A percentile compares a stretch with the other conserved stretches of the same genome.
Evolutionary conservation across 495 filamentous ascomycete species (phyloP).

Genomic region (Talaromyces adpressus): DNA sequence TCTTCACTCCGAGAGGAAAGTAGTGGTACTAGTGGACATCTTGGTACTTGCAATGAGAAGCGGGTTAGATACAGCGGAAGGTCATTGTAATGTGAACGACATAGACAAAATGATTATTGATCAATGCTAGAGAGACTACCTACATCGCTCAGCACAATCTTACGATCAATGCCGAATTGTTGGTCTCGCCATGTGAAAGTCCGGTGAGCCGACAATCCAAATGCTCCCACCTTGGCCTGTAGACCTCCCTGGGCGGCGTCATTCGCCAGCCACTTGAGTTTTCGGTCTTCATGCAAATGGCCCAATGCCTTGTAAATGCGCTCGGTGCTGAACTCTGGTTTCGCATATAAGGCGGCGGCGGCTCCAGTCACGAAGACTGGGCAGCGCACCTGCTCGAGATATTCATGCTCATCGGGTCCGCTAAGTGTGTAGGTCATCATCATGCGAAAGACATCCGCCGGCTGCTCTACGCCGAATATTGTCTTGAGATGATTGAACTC

Average conservation of each 20-base stretch:
- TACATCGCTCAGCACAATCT: no score
- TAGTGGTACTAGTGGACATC: no score
- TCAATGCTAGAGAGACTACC: no score
- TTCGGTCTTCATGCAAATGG: slow-evolving; percentile 9
- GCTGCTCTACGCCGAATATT: background rate
- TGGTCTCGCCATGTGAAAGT: slow-evolving; percentile 16
- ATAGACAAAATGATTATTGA: no score
- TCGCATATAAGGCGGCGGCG: slow-evolving; percentile 10
- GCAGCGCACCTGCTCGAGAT: slow-evolving; percentile 14
- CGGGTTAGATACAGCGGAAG: no score
- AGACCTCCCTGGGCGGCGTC: slow-evolving; percentile 12
- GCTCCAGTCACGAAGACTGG: slow-evolving; percentile 22
- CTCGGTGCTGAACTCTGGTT: slow-evolving; percentile 9
- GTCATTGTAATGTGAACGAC: no score
- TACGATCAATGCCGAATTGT: slow-evolving; percentile 11
- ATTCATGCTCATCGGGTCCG: background rate
- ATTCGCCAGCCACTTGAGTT: slow-evolving; percentile 18
- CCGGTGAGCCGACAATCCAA: slow-evolving; percentile 7
- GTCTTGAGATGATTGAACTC: slow-evolving; percentile 12
- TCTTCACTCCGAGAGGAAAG: no score
- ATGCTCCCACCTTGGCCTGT: slow-evolving; percentile 22
- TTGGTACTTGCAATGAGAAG: no score
- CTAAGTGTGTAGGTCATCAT: background rate
- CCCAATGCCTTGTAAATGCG: slow-evolving; percentile 11
- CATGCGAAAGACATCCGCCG: background rate